Percentiles rank a stretch among this genome's conserved stretches.
Conservation (phyloP, 2,329 filamentous ascomycete genomes). For the Purpureocillium lavendulum region DNA sequence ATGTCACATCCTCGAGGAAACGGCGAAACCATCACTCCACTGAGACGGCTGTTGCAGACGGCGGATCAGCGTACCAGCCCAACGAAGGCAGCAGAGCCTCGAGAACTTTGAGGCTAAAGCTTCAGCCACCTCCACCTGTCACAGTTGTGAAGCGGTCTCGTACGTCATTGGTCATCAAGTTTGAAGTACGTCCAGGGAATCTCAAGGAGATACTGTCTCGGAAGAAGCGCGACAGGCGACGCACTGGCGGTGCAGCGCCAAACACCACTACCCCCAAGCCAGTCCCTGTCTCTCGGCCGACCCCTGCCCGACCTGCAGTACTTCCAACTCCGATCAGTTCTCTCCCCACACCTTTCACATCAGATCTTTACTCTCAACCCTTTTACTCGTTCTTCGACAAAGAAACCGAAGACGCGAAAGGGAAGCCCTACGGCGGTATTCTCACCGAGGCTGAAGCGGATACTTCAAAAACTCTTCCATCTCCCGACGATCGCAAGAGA, state of each 20-base stretch:
- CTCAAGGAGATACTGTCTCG: slow-evolving; percentile 28
- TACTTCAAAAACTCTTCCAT: slow-evolving; percentile 79
- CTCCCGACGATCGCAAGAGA: slow-evolving; percentile 67
- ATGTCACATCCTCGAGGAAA: slow-evolving; percentile 42
- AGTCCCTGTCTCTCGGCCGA: slow-evolving; percentile 14
- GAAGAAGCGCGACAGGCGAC: slow-evolving; percentile 22
- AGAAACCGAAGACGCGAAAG: slow-evolving; percentile 80
- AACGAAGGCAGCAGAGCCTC: slow-evolving; percentile 27
- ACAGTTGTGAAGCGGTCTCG: slow-evolving; percentile 30
- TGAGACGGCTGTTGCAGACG: slow-evolving; percentile 28
- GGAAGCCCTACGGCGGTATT: slow-evolving; percentile 93
- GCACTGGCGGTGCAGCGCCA: slow-evolving; percentile 7
- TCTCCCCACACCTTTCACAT: slow-evolving; percentile 48
- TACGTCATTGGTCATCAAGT: slow-evolving; percentile 24
- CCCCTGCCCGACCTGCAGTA: slow-evolving; percentile 9
- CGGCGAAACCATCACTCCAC: slow-evolving; percentile 40
- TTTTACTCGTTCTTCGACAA: slow-evolving; percentile 87
- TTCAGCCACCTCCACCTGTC: slow-evolving; percentile 29
- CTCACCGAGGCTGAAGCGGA: slow-evolving; percentile 83
- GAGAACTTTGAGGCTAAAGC: slow-evolving; percentile 52
- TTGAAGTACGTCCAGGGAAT: slow-evolving; percentile 27
- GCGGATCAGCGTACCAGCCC: slow-evolving; percentile 21
- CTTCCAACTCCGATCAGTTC: slow-evolving; percentile 11
- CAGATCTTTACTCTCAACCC: slow-evolving; percentile 60
- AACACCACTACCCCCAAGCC: slow-evolving; percentile 9